phyloP scores from a whole-genome alignment of 345 rosid species.

The Cardamine chenopodiifolia region DNA sequence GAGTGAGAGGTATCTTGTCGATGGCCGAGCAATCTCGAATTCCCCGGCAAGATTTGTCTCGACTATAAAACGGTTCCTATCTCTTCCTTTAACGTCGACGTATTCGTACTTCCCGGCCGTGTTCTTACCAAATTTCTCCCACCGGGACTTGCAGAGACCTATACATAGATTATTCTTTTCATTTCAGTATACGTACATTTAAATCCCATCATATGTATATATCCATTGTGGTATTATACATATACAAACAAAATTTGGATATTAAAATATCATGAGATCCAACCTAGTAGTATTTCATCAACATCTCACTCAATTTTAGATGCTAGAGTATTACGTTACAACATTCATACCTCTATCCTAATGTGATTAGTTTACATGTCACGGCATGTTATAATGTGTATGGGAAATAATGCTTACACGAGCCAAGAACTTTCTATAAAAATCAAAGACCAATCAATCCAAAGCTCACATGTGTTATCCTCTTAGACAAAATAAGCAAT shows the following conservation, averaged over 20 bases:
- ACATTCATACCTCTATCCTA: not conserved
- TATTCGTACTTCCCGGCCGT: conserved; percentile 71
- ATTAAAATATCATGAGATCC: not conserved
- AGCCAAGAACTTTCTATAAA: not conserved
- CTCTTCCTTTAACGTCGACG: conserved; percentile 53
- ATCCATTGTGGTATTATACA: not conserved
- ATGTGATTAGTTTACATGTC: not conserved
- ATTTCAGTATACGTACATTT: not conserved
- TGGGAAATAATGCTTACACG: not conserved
- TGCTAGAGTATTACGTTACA: not conserved
- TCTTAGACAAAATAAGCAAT: not conserved
- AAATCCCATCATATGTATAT: not conserved
- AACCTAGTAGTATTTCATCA: not conserved
- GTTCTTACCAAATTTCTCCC: conserved; percentile 65
- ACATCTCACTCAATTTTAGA: not conserved
- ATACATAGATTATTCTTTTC: not conserved
- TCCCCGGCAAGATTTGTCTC: conserved; percentile 59
- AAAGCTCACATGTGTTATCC: not conserved
- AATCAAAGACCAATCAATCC: not conserved
- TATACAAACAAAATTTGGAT: not conserved
- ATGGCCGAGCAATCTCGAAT: conserved; percentile 75
- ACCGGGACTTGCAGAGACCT: conserved; percentile 87
- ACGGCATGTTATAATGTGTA: not conserved
- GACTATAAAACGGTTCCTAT: conserved; percentile 55
- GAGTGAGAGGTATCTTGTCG: conserved; percentile 47